These are phyloP conservation scores for Lavandula angustifolia DNA, from an alignment of 257 asterid species.

Conservation along the genomic window DNA sequence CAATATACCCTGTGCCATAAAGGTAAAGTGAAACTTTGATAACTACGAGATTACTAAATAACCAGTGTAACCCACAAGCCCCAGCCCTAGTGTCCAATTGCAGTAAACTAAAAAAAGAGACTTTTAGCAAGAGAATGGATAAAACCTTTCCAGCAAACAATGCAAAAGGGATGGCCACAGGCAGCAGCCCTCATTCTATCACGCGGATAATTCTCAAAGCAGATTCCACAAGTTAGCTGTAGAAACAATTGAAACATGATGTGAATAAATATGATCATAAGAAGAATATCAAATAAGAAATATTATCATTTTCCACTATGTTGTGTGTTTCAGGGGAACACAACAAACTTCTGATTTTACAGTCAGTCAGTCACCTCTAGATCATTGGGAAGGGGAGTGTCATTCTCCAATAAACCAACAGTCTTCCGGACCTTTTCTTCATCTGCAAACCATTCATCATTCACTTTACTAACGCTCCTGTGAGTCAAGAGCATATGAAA, in stretches of 20 bases:
- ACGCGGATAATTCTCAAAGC: slow-evolving; percentile 69
- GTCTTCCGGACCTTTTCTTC: slow-evolving; percentile 81
- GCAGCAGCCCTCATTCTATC: slow-evolving; percentile 68
- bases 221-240: slow-evolving; percentile 96
- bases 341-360: slow-evolving; percentile 27
- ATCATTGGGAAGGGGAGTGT: slow-evolving; percentile 53
- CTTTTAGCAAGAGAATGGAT: slow-evolving; percentile 20
- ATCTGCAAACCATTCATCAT: slow-evolving; percentile 96
- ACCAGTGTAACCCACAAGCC: not conserved
- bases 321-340: slow-evolving; percentile 22
- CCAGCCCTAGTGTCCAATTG: slow-evolving; percentile 8
- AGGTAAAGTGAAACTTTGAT: slow-evolving; percentile 32
- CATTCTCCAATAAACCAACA: slow-evolving; percentile 84
- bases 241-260: slow-evolving; percentile 30
- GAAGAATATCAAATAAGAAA: slow-evolving; percentile 13
- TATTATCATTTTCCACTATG: slow-evolving; percentile 12
- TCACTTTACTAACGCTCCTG: slow-evolving; percentile 97
- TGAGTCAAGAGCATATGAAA: slow-evolving; percentile 42
- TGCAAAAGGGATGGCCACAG: slow-evolving; percentile 92
- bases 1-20: slow-evolving; percentile 63
- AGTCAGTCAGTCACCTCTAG: too few relatives aligned
- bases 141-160: slow-evolving; percentile 81
- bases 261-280: slow-evolving; percentile 20
- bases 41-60: slow-evolving; percentile 14
- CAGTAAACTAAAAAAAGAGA: slow-evolving; percentile 20